Percentiles rank a stretch among this genome's conserved stretches.
Conservation (phyloP, 495 filamentous ascomycete genomes). For the Penicillium cosmopolitanum region DNA sequence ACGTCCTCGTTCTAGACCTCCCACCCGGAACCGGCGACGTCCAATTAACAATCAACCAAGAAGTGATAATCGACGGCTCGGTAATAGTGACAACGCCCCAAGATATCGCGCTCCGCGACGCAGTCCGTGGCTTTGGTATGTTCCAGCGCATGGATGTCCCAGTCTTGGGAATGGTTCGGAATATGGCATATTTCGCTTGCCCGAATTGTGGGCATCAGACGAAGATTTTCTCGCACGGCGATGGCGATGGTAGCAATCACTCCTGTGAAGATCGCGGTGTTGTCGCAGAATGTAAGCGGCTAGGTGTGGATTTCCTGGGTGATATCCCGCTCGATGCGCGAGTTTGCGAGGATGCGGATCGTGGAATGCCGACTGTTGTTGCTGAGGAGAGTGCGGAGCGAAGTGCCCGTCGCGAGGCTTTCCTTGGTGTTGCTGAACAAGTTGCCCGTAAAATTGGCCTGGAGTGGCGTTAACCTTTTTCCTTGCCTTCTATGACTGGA, state of each 20-base stretch:
- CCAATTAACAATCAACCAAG: constrained; percentile 91
- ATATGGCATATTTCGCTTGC: constrained; percentile 89
- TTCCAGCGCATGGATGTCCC: constrained; percentile 79
- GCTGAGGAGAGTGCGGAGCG: constrained; percentile 78
- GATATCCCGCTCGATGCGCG: constrained; percentile 87
- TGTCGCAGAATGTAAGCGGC: constrained; percentile 59
- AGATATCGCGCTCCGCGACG: constrained; percentile 85
- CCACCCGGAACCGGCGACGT: constrained; percentile 95
- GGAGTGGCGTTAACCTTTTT: constrained; percentile 29
- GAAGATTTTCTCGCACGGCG: constrained; percentile 70
- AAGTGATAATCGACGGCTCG: constrained; percentile 81
- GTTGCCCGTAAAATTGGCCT: constrained; percentile 57
- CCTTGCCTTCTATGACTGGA: not conserved
- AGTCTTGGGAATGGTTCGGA: constrained; percentile 91
- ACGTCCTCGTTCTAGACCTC: constrained; percentile 87
- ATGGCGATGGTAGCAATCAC: constrained; percentile 30
- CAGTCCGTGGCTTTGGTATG: constrained; percentile 88
- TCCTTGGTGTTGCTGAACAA: constrained; percentile 67
- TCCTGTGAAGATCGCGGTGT: constrained; percentile 52
- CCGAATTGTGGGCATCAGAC: constrained; percentile 74
- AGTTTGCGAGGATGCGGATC: constrained; percentile 88
- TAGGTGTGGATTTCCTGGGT: constrained; percentile 76
- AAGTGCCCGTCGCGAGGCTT: constrained; percentile 70
- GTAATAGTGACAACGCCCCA: constrained; percentile 95
- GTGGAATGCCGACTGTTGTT: constrained; percentile 89